phyloP scores from a whole-genome alignment of 495 filamentous ascomycete genomes.

The Daldinia bambusicola region DNA sequence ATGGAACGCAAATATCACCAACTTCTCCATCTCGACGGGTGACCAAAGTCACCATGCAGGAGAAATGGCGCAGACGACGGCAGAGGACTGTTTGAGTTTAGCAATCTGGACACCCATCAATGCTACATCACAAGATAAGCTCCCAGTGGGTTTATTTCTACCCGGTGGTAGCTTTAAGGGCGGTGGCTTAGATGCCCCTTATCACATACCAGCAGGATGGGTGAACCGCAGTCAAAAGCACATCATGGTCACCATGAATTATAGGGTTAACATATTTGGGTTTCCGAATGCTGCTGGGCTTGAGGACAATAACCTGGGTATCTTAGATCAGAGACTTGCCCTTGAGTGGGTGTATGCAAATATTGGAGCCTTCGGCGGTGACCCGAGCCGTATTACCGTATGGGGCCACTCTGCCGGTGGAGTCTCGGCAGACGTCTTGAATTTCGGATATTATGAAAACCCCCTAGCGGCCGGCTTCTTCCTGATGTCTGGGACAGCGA shows the following conservation, averaged over 20 bases:
- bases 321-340: constrained; percentile 67
- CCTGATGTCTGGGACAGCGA: constrained; percentile 58
- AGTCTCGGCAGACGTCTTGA: constrained; percentile 54
- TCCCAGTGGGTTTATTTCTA: constrained; percentile 62
- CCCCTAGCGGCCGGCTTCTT: constrained; percentile 59
- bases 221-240: constrained; percentile 57
- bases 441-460: constrained; percentile 59
- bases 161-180: constrained; percentile 58
- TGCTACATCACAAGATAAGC: constrained; percentile 37
- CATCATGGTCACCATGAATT: constrained; percentile 68
- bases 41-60: constrained; percentile 49
- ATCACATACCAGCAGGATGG: constrained; percentile 57
- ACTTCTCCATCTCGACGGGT: constrained; percentile 47
- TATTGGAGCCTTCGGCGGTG: constrained; percentile 75
- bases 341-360: constrained; percentile 77
- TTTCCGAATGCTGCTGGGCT: constrained; percentile 62
- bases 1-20: constrained; percentile 52
- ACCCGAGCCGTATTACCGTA: constrained; percentile 66
- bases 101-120: constrained; percentile 62
- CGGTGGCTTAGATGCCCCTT: constrained; percentile 56
- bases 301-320: constrained; percentile 58
- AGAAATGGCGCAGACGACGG: constrained; percentile 49
- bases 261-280: constrained; percentile 69
- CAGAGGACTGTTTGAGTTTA: constrained; percentile 65
- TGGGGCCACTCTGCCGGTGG: constrained; percentile 64